phyloP scores from a whole-genome alignment of 768 basidiomycete species.

The Tephrocybe sp. region DNA sequence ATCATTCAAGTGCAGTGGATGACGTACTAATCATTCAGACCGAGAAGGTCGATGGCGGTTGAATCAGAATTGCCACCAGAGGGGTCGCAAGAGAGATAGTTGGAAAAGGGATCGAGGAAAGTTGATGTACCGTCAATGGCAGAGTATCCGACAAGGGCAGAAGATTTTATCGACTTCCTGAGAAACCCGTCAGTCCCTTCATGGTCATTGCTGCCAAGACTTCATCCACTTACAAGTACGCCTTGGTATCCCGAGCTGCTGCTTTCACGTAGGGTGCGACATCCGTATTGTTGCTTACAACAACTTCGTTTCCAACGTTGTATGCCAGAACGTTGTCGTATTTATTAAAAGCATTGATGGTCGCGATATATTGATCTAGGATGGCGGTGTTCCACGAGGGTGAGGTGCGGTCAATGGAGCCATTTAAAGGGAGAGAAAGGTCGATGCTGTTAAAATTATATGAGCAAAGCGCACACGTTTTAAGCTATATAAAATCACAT shows the following conservation, averaged over 20 bases:
- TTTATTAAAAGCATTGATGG: conserved; percentile 76
- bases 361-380: conserved; percentile 72
- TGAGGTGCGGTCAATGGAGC: conserved; percentile 69
- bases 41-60: conserved; percentile 79
- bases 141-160: conserved; percentile 78
- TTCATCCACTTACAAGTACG: conserved; percentile 65
- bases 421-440: conserved; percentile 80
- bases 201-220: not conserved
- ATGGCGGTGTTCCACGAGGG: conserved; percentile 84
- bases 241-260: conserved; percentile 83
- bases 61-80: conserved; percentile 47
- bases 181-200: conserved; percentile 7
- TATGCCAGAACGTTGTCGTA: conserved; percentile 89
- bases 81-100: conserved; percentile 78
- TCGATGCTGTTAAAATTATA: conserved; percentile 59
- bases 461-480: conserved; percentile 8
- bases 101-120: conserved; percentile 67
- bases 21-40: conserved; percentile 85
- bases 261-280: conserved; percentile 85
- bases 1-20: conserved; percentile 4
- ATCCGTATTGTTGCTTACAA: conserved; percentile 47
- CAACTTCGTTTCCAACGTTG: conserved; percentile 89
- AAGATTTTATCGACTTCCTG: conserved; percentile 62
- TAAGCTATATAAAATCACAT: conserved; percentile 52
- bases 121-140: conserved; percentile 70